Evolutionary conservation across 257 asterid species (phyloP), one percentile per base, ranked within the genome.

Genomic region (Anisodus acutangulus): DNA sequence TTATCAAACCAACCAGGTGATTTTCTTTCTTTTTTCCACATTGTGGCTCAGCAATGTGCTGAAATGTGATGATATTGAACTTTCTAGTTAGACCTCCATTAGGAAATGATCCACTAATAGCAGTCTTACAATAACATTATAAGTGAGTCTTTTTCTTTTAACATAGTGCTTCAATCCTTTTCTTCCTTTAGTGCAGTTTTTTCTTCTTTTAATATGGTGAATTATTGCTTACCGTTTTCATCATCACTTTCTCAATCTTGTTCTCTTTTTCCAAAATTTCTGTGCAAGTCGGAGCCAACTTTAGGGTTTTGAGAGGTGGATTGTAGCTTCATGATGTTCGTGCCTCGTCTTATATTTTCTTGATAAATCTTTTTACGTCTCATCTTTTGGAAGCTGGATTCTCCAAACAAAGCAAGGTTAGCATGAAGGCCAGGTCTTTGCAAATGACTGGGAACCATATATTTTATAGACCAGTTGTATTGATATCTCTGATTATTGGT

Each of bases 1-100:
- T 86, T 89, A 91, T 86, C 98, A 92, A 79, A 91, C 85, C 81
- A 97, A 93, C 78, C 98, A 94, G 99, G 99, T 95, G 87, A 86
- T 70, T 84, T 81, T 41, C 69, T 87, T 85, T 82, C 22, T 74
- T 54, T 15, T 54, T 69, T 17, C 58, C 55, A 26, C 49, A 78
- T 31, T 53, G 49, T 26, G 31, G 63, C 82, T 78, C 82, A 78
- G 64, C 51, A 3, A 49, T 51, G 19, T 53, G 59, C 43, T 11
- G 80, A 12, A 72, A 19, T 72, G 41, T 26, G 64, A 31, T 78
- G 64, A 31, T 78, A 53, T 26, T 78, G 39, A 26, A 53, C 11
- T 53, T 78, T 64, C 81, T 74, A 12, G 81, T 74, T 15, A 22
- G 63, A 74, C 81, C 59, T 53, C 63, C 22, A 76, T 22, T 22